Conservation (phyloP, 257 asterid species). For the Solanum verrucosum region DNA sequence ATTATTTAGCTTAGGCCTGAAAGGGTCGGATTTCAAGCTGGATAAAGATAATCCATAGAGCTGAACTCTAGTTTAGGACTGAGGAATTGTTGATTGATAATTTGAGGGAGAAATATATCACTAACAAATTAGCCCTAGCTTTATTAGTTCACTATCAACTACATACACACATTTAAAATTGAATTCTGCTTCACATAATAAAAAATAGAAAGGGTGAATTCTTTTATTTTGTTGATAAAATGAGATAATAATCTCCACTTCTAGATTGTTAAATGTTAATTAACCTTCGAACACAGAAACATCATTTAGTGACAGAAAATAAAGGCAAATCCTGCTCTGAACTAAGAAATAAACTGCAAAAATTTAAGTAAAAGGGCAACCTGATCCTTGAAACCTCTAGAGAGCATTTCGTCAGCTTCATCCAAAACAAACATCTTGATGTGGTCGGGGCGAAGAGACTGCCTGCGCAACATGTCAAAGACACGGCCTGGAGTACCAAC, state of each 20-base stretch:
- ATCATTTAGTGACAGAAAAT: not conserved
- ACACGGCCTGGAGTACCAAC: constrained; percentile 51
- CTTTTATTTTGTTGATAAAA: not conserved
- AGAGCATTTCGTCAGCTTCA: constrained; percentile 64
- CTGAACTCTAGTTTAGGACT: not conserved
- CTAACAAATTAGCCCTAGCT: not conserved
- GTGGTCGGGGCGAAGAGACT: constrained; percentile 34
- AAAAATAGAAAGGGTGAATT: not conserved
- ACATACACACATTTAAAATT: not conserved
- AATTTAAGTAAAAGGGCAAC: constrained; percentile 1
- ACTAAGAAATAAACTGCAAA: not conserved
- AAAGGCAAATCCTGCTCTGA: not conserved
- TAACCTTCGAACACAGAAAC: not conserved
- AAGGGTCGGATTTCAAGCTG: not conserved
- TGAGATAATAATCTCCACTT: not conserved
- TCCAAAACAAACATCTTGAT: constrained; percentile 59
- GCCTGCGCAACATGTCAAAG: constrained; percentile 1
- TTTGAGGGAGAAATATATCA: not conserved
- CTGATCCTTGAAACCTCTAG: constrained; percentile 67
- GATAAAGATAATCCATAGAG: not conserved
- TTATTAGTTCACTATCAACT: not conserved
- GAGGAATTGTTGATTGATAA: not conserved
- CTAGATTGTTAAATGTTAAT: not conserved
- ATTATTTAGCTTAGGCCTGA: not conserved
- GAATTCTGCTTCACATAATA: not conserved